phyloP scores from a whole-genome alignment of 306 rosid species.

The Crotalaria pallida region DNA sequence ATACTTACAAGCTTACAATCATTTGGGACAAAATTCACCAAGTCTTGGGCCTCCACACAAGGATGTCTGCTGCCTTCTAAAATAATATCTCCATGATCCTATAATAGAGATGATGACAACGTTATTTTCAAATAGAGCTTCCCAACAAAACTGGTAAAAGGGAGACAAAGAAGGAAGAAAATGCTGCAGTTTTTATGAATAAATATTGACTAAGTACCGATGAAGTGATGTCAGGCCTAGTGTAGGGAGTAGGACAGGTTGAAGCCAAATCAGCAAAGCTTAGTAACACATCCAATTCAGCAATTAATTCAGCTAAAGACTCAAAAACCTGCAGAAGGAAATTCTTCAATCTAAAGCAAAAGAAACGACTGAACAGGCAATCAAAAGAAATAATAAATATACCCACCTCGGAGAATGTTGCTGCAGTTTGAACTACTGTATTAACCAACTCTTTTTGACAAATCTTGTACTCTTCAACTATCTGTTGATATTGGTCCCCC shows the following conservation, averaged over 20 bases:
- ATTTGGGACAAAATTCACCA: constrained; percentile 98
- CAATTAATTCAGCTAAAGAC: constrained; percentile 67
- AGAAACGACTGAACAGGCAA: not conserved
- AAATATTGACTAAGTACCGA: constrained; percentile 46
- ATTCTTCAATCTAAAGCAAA: constrained; percentile 21
- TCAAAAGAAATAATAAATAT: not conserved
- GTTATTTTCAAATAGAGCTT: not conserved
- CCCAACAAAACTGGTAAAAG: not conserved
- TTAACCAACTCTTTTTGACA: constrained; percentile 77
- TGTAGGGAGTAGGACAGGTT: constrained; percentile 84
- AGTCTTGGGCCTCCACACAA: constrained; percentile 97
- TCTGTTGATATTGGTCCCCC: constrained; percentile 77
- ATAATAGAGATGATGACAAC: constrained; percentile 26
- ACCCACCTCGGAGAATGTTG: constrained; percentile 75
- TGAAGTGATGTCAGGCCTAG: constrained; percentile 74
- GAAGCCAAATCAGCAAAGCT: constrained; percentile 97
- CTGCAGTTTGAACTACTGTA: constrained; percentile 65
- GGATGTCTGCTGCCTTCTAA: constrained; percentile 95
- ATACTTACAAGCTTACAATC: constrained; percentile 86
- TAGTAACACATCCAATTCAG: constrained; percentile 83
- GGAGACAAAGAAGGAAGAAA: not conserved
- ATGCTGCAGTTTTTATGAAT: not conserved
- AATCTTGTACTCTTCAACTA: constrained; percentile 77
- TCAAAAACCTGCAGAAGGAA: constrained; percentile 64
- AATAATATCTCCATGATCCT: constrained; percentile 82